A percentile compares a stretch with the other conserved stretches of the same genome.
Conservation (phyloP, 2,329 filamentous ascomycete species). For the Cercospora beticola region DNA sequence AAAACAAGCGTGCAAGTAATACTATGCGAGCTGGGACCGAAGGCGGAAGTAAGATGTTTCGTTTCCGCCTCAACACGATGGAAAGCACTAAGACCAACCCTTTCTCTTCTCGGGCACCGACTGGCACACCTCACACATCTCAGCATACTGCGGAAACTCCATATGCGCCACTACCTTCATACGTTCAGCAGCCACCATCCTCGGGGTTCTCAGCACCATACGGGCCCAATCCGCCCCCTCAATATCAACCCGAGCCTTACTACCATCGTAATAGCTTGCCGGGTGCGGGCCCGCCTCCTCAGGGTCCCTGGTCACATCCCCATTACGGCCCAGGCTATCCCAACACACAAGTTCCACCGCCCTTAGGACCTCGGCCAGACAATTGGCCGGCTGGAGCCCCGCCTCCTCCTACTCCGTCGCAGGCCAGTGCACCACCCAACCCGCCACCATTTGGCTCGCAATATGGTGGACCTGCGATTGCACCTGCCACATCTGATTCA, state of each 20-base stretch:
- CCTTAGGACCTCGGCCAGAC: conserved; percentile 3
- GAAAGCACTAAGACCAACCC: conserved; percentile 12
- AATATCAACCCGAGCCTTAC: conserved; percentile 13
- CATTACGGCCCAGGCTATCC: conserved; percentile 17
- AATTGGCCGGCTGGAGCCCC: conserved; percentile 8
- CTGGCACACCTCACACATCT: conserved; percentile 13
- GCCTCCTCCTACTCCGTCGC: conserved; percentile 4
- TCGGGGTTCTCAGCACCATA: conserved; percentile 12
- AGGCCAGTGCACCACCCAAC: conserved; percentile 11
- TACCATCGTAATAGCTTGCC: conserved; percentile 23
- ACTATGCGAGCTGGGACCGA: conserved; percentile 6
- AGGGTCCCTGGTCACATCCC: conserved; percentile 7
- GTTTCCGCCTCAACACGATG: conserved; percentile 19
- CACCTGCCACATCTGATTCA: conserved; percentile 29
- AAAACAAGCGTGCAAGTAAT: conserved; percentile 5
- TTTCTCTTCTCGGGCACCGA: conserved; percentile 7
- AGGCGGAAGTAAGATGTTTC: conserved; percentile 18
- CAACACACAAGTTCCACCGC: conserved; percentile 14
- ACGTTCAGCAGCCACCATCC: conserved; percentile 14
- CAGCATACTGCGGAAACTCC: conserved; percentile 9
- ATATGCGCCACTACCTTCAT: conserved; percentile 15
- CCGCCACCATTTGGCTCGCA: conserved; percentile 11
- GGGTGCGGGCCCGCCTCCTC: conserved; percentile 7
- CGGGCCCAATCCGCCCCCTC: conserved; percentile 16
- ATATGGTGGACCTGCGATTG: conserved; percentile 31